Percentiles rank a stretch among this genome's conserved stretches.
phyloP scores from a whole-genome alignment of 441 rosid genomes.

The Corymbia calophylla region DNA sequence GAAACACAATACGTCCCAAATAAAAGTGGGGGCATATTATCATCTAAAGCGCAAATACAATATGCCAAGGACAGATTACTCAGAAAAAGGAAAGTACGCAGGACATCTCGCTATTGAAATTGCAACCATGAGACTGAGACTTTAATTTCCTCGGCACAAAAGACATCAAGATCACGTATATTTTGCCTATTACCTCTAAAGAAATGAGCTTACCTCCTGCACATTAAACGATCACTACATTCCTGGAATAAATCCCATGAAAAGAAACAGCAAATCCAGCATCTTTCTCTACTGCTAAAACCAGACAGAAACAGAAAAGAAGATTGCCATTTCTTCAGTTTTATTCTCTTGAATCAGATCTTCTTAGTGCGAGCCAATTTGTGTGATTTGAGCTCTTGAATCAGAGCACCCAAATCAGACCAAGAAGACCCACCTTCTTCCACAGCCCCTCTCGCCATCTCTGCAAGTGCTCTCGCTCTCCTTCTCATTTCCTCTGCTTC shows the following conservation, averaged over 20 bases:
- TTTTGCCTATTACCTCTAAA: background rate
- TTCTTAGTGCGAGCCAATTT: background rate
- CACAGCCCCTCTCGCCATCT: constrained; percentile 29
- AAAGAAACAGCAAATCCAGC: background rate
- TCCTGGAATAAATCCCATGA: background rate
- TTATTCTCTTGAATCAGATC: background rate
- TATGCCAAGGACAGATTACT: background rate
- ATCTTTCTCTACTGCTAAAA: background rate
- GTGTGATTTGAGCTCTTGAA: constrained; percentile 22
- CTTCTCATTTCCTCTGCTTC: constrained; percentile 42
- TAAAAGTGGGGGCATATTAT: no score
- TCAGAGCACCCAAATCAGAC: constrained; percentile 22
- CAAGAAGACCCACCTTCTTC: constrained; percentile 58
- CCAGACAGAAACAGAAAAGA: background rate
- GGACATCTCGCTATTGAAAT: background rate
- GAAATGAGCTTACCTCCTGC: background rate
- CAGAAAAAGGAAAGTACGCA: background rate
- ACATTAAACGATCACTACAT: background rate
- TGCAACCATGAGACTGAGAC: background rate
- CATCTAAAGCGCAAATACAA: no score
- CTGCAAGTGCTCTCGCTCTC: constrained; percentile 15
- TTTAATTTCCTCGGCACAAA: background rate
- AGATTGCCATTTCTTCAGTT: background rate
- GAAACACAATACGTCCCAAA: no score
- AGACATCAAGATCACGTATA: background rate